Conservation (phyloP, 805 yeast species). For the Phaffomyces opuntiae region DNA sequence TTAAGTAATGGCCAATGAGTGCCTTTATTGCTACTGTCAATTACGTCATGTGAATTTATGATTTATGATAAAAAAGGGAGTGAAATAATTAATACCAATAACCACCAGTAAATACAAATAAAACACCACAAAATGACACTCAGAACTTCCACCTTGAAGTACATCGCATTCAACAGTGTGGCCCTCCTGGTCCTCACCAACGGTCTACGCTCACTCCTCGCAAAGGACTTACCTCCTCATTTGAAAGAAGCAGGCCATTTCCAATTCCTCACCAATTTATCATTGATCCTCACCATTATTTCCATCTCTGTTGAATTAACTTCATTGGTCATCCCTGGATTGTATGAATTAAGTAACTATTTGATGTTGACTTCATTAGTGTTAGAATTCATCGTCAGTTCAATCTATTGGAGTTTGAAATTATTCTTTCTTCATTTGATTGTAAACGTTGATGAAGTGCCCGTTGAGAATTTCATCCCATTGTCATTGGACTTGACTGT, state of each 20-base stretch:
- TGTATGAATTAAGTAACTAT: neutral
- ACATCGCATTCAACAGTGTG: conserved; percentile 1
- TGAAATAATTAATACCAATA: too few relatives aligned
- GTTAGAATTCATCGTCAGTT: conserved; percentile 53
- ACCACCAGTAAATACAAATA: too few relatives aligned
- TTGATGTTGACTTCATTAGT: conserved; percentile 46
- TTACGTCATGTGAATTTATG: too few relatives aligned
- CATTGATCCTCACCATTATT: conserved; percentile 40
- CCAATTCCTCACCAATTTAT: conserved; percentile 69
- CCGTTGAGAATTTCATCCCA: conserved; percentile 33
- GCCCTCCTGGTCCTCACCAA: neutral
- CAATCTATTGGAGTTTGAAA: conserved; percentile 65
- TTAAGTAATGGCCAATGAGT: too few relatives aligned
- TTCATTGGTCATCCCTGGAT: conserved; percentile 30
- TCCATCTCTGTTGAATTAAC: conserved; percentile 9
- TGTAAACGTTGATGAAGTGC: conserved; percentile 24
- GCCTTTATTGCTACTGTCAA: too few relatives aligned
- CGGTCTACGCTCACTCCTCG: neutral
- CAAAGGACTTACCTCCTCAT: conserved; percentile 38
- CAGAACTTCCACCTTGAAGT: neutral
- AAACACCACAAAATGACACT: too few relatives aligned
- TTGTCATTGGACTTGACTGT: conserved; percentile 46
- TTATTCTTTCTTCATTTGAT: conserved; percentile 45
- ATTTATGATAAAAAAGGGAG: too few relatives aligned
- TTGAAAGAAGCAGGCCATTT: conserved; percentile 55